Evolutionary conservation across 2,329 filamentous ascomycete species (phyloP).

Genomic region (Microdochium paspali): DNA sequence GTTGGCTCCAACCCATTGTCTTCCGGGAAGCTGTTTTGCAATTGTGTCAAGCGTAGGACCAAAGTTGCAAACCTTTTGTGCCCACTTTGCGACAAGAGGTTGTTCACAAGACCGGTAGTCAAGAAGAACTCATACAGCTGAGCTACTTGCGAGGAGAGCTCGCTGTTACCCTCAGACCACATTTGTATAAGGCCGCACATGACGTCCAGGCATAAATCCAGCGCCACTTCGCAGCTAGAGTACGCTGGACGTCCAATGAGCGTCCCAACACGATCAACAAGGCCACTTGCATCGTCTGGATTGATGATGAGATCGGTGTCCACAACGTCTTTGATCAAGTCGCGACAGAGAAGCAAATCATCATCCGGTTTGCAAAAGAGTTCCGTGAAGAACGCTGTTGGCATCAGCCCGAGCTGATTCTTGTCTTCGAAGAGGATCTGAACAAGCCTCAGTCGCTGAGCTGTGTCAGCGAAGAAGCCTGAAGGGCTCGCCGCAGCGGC

Average conservation of each 20-base stretch:
- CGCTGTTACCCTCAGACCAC: slow-evolving; percentile 52
- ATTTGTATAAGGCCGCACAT: slow-evolving; percentile 53
- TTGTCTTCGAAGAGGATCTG: slow-evolving; percentile 29
- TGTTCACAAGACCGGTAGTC: slow-evolving; percentile 53
- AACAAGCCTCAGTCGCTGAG: slow-evolving; percentile 34
- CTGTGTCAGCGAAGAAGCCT: slow-evolving; percentile 39
- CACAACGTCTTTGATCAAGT: slow-evolving; percentile 42
- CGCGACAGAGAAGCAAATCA: slow-evolving; percentile 41
- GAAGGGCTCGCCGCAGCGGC: slow-evolving; percentile 29
- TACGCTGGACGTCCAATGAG: slow-evolving; percentile 50
- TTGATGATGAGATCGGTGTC: slow-evolving; percentile 41
- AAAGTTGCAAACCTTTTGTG: slow-evolving; percentile 60
- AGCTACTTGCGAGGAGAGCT: slow-evolving; percentile 56
- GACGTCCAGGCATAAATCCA: slow-evolving; percentile 57
- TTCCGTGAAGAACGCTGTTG: slow-evolving; percentile 37
- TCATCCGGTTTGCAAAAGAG: slow-evolving; percentile 40
- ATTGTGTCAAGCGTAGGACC: slow-evolving; percentile 59
- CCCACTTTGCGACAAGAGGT: slow-evolving; percentile 59
- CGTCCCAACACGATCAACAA: slow-evolving; percentile 40
- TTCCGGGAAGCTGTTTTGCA: slow-evolving; percentile 50
- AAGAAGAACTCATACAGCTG: slow-evolving; percentile 77
- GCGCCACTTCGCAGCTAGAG: slow-evolving; percentile 64
- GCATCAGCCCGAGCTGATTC: slow-evolving; percentile 38
- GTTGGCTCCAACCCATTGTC: background rate
- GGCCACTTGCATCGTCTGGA: slow-evolving; percentile 31